A percentile compares a stretch with the other conserved stretches of the same genome.
phyloP scores from a whole-genome alignment of 441 rosid species.

The Populus hybrid region DNA sequence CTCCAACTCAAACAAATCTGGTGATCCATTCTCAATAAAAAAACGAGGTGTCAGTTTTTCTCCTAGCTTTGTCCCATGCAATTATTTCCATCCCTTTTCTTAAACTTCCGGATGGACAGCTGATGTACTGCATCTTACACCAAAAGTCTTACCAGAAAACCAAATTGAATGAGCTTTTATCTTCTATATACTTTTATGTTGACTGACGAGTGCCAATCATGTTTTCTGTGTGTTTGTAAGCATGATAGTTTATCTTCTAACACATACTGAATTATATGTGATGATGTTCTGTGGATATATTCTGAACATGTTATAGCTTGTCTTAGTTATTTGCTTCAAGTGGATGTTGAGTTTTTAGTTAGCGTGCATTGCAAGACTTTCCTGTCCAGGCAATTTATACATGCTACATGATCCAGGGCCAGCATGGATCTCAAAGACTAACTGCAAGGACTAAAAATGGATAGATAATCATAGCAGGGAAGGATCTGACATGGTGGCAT shows the following conservation, averaged over 20 bases:
- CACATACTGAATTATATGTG: background rate
- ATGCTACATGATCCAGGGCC: background rate
- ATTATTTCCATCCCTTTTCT: background rate
- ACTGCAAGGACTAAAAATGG: background rate
- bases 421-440: constrained; percentile 11
- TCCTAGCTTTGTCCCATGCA: background rate
- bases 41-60: background rate
- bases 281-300: background rate
- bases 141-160: background rate
- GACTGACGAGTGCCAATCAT: background rate
- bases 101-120: background rate
- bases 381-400: background rate
- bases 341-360: background rate
- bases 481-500: background rate
- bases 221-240: background rate
- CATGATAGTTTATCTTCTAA: background rate
- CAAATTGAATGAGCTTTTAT: background rate
- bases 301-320: background rate
- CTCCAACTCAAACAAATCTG: background rate
- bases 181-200: background rate
- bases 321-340: background rate
- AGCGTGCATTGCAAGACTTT: background rate
- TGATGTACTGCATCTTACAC: background rate
- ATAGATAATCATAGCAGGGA: background rate
- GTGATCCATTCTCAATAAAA: background rate